Percentiles rank a stretch among this genome's conserved stretches.
phyloP scores from a whole-genome alignment of 2,329 filamentous ascomycete genomes.

The Lasiodiplodia gonubiensis region DNA sequence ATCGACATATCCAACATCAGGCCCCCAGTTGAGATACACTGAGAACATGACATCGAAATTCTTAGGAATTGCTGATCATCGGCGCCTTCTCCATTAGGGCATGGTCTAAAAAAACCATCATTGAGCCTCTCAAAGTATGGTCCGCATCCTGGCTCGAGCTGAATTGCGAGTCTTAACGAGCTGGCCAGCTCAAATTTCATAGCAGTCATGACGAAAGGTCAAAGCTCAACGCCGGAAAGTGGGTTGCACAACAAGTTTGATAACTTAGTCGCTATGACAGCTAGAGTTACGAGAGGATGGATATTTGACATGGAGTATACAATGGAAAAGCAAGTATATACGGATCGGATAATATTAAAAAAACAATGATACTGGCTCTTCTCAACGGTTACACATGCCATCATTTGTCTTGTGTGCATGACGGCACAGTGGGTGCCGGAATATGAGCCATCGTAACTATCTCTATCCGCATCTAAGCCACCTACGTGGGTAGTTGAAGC shows the following conservation, averaged over 20 bases:
- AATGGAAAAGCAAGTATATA: no score
- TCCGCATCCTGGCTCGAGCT: neutral
- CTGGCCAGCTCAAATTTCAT: neutral
- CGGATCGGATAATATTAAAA: no score
- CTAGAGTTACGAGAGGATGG: neutral
- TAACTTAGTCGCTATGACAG: neutral
- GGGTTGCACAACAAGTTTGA: neutral
- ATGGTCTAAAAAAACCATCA: neutral
- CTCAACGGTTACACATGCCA: no score
- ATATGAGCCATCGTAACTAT: no score
- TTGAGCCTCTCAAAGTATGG: neutral
- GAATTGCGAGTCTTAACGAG: neutral
- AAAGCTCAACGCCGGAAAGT: neutral
- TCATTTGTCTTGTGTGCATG: no score
- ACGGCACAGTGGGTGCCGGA: no score
- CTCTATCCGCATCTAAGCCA: no score
- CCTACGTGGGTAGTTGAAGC: no score
- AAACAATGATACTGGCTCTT: no score
- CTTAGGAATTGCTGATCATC: neutral
- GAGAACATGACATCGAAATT: neutral
- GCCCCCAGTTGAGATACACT: neutral
- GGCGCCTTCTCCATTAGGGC: neutral
- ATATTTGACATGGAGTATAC: no score
- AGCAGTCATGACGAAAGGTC: neutral
- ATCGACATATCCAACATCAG: slow-evolving; percentile 4